Conservation (phyloP, 2,329 filamentous ascomycete species). For the Shiraia sp. region DNA sequence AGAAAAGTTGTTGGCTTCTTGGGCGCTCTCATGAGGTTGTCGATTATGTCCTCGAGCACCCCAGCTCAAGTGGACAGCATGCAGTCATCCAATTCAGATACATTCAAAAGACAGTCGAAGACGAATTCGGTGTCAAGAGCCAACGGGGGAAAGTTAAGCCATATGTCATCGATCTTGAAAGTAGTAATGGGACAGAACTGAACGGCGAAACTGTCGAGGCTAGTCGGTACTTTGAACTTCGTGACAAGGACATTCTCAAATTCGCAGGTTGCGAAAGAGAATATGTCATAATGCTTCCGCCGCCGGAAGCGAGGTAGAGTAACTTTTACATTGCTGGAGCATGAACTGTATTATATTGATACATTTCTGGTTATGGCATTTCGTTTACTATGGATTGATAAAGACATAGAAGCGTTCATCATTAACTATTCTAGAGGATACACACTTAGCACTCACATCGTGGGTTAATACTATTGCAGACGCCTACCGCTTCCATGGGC, state of each 20-base stretch:
- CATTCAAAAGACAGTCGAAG: constrained; percentile 81
- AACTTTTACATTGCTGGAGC: too few relatives aligned
- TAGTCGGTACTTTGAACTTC: constrained; percentile 81
- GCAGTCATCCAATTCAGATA: constrained; percentile 92
- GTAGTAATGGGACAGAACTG: constrained; percentile 83
- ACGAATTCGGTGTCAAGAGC: constrained; percentile 66
- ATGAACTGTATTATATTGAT: too few relatives aligned
- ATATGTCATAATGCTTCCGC: constrained; percentile 88
- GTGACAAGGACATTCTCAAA: constrained; percentile 84
- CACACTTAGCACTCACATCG: too few relatives aligned
- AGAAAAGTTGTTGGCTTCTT: constrained; percentile 86
- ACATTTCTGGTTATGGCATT: too few relatives aligned
- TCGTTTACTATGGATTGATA: too few relatives aligned
- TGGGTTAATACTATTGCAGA: too few relatives aligned
- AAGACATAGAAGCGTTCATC: too few relatives aligned
- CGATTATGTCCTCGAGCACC: constrained; percentile 84
- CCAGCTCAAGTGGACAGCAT: constrained; percentile 93
- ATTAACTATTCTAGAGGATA: too few relatives aligned
- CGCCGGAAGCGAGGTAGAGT: constrained; percentile 24
- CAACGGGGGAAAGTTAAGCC: constrained; percentile 60
- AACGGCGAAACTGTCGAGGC: constrained; percentile 75
- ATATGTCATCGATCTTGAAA: constrained; percentile 92
- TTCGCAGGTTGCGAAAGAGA: constrained; percentile 89
- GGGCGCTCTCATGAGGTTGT: constrained; percentile 80
- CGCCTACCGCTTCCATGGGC: too few relatives aligned